Conservation (phyloP, 1,139 yeast genomes). For the Yamadazyma songkhlaensis region DNA sequence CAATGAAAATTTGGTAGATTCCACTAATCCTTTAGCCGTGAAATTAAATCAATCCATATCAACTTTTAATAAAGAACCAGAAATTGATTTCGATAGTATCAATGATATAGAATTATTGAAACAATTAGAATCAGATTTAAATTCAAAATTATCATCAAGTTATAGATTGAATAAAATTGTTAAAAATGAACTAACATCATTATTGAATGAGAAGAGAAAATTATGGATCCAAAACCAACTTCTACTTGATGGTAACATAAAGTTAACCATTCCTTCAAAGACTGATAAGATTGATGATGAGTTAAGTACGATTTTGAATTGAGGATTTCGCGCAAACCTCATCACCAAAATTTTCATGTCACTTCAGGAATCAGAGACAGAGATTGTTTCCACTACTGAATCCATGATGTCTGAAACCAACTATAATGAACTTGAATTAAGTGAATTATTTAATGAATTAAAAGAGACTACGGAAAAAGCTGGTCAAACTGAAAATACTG, state of each 20-base stretch:
- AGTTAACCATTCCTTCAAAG: constrained; percentile 30
- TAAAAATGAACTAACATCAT: constrained; percentile 31
- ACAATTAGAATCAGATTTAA: constrained; percentile 18
- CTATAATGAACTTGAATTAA: constrained; percentile 18
- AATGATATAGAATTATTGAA: constrained; percentile 19
- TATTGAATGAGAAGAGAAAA: constrained; percentile 33
- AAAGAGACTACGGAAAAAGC: constrained; percentile 18
- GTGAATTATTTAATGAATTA: constrained; percentile 33
- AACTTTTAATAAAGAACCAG: constrained; percentile 10
- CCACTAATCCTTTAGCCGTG: not conserved
- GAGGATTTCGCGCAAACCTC: constrained; percentile 2
- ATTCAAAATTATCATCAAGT: constrained; percentile 38
- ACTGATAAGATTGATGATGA: constrained; percentile 29
- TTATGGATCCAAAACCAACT: constrained; percentile 59
- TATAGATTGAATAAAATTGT: constrained; percentile 47
- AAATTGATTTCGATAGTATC: constrained; percentile 15
- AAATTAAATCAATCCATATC: constrained; percentile 7
- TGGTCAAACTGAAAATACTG: constrained; percentile 9
- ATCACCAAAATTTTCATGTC: constrained; percentile 4
- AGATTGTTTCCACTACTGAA: constrained; percentile 14
- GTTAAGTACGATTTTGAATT: not conserved
- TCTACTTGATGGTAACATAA: constrained; percentile 50
- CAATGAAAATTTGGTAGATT: not conserved
- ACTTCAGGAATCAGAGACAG: constrained; percentile 14
- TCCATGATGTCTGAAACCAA: constrained; percentile 9